Evolutionary conservation across 2,329 filamentous ascomycete genomes (phyloP).

Genomic region (Alternaria novae-zelandiae): DNA sequence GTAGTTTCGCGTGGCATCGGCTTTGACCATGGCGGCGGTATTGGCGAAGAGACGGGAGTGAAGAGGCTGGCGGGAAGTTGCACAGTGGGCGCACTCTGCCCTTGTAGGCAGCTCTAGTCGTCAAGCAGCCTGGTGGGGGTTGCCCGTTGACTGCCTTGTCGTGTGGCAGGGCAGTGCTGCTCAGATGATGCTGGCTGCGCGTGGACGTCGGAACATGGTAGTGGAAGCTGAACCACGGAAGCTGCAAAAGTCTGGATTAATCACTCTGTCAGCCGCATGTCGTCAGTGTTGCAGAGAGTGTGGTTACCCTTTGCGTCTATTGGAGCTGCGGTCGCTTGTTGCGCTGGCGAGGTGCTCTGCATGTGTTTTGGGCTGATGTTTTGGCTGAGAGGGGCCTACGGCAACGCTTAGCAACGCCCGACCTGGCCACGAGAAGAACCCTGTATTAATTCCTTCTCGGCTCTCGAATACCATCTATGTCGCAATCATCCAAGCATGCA

Average conservation of each 20-base stretch:
- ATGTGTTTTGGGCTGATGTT: slow-evolving; percentile 27
- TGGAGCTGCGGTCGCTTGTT: slow-evolving; percentile 22
- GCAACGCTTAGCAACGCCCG: slow-evolving; percentile 22
- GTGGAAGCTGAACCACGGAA: slow-evolving; percentile 4
- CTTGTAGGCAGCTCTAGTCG: slow-evolving; percentile 26
- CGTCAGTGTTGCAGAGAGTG: slow-evolving; percentile 22
- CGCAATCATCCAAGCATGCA: background rate
- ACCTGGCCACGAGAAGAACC: background rate
- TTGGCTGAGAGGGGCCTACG: slow-evolving; percentile 20
- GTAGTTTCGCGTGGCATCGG: slow-evolving; percentile 75
- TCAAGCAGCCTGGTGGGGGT: slow-evolving; percentile 6
- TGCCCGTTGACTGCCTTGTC: slow-evolving; percentile 23
- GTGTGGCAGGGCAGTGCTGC: slow-evolving; percentile 38
- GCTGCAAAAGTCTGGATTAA: slow-evolving; percentile 13
- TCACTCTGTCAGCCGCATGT: slow-evolving; percentile 30
- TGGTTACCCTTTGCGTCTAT: slow-evolving; percentile 17
- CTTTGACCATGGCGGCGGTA: slow-evolving; percentile 65
- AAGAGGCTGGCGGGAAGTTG: background rate
- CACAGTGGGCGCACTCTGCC: background rate
- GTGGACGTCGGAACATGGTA: slow-evolving; percentile 35
- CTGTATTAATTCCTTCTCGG: background rate
- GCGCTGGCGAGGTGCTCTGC: slow-evolving; percentile 24
- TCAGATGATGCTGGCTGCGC: slow-evolving; percentile 45
- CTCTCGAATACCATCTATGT: background rate
- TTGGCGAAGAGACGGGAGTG: background rate